Evolutionary conservation across 306 rosid species (phyloP), one percentile per base, ranked within the genome.

Genomic region (Myrica gale): DNA sequence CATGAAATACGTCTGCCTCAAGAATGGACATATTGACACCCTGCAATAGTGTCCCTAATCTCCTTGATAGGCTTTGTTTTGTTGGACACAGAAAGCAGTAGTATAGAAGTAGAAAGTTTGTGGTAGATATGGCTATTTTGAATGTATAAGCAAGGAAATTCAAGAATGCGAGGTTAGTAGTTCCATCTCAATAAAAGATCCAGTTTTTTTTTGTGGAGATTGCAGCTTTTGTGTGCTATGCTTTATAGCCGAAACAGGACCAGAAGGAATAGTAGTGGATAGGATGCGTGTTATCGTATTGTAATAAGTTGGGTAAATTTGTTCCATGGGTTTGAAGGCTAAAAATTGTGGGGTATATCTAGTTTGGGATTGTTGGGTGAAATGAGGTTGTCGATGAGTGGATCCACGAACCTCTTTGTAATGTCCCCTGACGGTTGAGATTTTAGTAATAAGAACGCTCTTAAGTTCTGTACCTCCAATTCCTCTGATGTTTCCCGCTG

Each of bases 21-120:
- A 63, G 98, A 93, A 45, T 93, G 98, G 98, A 89, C 96, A 9
- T 93, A 93, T 53, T 93, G 85, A 88, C 71, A 61, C 13, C 43
- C 55, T 32, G 44, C 13, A 43, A 11, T 39, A 44, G 66, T 8
- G 66, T 8, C 32, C 19, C 53, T 23, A 37, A 54, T 8, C 32
- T 15, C 53, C 37, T 32, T 26, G 0, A 53, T 5, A 67, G 5
- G 37, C 37, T 68, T 26, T 46, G 53, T 39, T 68, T 55, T 41
- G 6, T 43, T 48, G 52, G 23, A 73, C 43, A 72, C 15, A 57
- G 56, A 55, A 54, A 61, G 16, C 60, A 83, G 81, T 79, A 69
- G 76, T 15, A 65, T 63, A 78, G 76, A 72, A 53, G 37, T 32
- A 32, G 37, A 32, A 32, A 32, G 71, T 45, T 72, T 84, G 72